These are phyloP conservation scores for Kwoniella shivajii DNA, from an alignment of 1,284 basidiomycete genomes.

Conservation along the genomic window DNA sequence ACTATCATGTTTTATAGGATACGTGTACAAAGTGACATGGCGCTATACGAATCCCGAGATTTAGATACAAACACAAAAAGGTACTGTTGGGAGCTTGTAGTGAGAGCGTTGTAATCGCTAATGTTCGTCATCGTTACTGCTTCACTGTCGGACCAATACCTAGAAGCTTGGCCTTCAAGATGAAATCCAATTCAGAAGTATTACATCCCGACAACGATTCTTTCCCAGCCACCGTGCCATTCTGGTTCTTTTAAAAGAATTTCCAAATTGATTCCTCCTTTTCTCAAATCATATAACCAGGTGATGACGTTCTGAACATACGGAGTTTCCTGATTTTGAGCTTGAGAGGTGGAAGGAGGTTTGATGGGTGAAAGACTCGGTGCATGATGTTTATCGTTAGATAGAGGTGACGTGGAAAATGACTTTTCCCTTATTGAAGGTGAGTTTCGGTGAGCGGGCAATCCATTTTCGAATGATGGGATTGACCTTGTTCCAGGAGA, in stretches of 20 bases:
- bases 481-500: no score
- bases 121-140: no score
- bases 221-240: conserved; percentile 41
- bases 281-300: conserved; percentile 40
- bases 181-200: background rate
- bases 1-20: no score
- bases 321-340: conserved; percentile 2
- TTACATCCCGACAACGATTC: conserved; percentile 38
- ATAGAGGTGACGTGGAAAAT: background rate
- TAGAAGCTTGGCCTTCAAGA: no score
- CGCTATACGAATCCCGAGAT: no score
- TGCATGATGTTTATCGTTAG: background rate
- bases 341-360: background rate
- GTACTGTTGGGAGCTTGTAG: no score
- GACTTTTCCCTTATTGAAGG: background rate
- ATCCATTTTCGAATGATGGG: no score
- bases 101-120: no score
- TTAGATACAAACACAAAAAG: no score
- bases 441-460: no score
- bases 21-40: no score
- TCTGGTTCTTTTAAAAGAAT: conserved; percentile 43
- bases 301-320: conserved; percentile 11
- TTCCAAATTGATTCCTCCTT: conserved; percentile 37
- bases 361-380: background rate
- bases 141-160: no score